Conservation (phyloP, 2,329 filamentous ascomycete genomes). For the Exutisphaerella laricina region DNA sequence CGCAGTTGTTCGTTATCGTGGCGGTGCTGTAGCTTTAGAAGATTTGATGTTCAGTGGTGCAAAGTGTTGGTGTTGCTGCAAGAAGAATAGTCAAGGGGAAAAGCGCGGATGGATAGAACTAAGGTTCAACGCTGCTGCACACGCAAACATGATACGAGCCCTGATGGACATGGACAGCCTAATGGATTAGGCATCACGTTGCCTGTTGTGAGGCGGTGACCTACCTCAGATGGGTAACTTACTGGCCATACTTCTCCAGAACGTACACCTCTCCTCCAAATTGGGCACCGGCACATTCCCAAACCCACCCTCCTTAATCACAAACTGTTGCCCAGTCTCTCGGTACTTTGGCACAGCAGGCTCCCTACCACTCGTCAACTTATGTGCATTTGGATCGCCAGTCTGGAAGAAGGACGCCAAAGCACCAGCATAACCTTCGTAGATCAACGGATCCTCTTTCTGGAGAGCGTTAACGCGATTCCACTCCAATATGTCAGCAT, state of each 20-base stretch:
- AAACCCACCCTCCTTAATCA: constrained; percentile 46
- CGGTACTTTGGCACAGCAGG: constrained; percentile 44
- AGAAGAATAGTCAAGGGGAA: no score
- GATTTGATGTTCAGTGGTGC: no score
- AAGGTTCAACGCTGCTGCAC: no score
- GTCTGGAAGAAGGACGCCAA: constrained; percentile 57
- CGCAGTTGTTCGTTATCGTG: no score
- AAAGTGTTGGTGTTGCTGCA: no score
- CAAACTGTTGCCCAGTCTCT: constrained; percentile 44
- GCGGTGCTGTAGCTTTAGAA: no score
- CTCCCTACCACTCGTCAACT: constrained; percentile 44
- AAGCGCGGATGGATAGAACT: no score
- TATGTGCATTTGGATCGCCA: constrained; percentile 53
- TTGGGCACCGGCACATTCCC: constrained; percentile 34
- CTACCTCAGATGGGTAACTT: constrained; percentile 44
- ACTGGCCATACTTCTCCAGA: constrained; percentile 47
- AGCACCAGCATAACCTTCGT: constrained; percentile 53
- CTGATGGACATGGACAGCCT: no score
- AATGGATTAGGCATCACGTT: no score
- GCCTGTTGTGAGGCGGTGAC: no score
- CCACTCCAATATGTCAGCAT: constrained; percentile 39
- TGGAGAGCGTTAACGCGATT: constrained; percentile 52
- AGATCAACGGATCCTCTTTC: constrained; percentile 48
- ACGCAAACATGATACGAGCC: no score
- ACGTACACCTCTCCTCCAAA: constrained; percentile 47